These are phyloP conservation scores for Plasmodium adleri DNA, from an alignment of 169 alveolate genomes.

Conservation along the genomic window DNA sequence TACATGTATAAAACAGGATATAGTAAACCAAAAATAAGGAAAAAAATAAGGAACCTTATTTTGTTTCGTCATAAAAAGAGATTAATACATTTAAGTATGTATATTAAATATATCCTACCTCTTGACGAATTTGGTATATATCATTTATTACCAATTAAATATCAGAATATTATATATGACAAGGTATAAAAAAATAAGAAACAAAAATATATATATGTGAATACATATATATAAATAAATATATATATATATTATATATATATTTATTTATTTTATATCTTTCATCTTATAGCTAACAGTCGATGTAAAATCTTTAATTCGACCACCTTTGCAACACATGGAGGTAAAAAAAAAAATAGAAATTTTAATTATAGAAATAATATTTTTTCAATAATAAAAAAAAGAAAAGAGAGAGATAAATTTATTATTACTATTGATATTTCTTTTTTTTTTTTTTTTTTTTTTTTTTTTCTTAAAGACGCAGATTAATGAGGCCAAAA, in stretches of 20 bases:
- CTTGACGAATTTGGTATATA: conserved; percentile 73
- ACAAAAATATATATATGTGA: not conserved
- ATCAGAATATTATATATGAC: conserved; percentile 37
- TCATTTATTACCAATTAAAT: conserved; percentile 64
- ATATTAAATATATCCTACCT: conserved; percentile 45
- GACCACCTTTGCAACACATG: conserved; percentile 28
- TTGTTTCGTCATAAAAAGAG: conserved; percentile 57
- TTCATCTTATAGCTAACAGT: conserved; percentile 43
- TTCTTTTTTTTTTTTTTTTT: not conserved
- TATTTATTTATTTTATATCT: not conserved
- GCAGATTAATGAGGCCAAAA: not conserved
- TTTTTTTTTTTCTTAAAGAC: not conserved
- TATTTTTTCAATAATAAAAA: no score
- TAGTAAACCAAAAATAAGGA: conserved; percentile 75
- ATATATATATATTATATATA: not conserved
- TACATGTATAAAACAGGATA: conserved; percentile 76
- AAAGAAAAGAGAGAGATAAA: no score
- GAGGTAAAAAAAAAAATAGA: conserved; percentile 32
- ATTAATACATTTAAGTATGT: conserved; percentile 27
- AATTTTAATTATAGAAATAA: not conserved
- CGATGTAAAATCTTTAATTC: conserved; percentile 31
- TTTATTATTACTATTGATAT: no score
- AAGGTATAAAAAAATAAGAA: conserved; percentile 12
- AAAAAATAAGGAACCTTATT: conserved; percentile 66
- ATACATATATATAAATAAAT: not conserved